Evolutionary conservation across 2,329 filamentous ascomycete species (phyloP), one percentile per base, ranked within the genome.

Genomic region (Aureobasidium sp.): DNA sequence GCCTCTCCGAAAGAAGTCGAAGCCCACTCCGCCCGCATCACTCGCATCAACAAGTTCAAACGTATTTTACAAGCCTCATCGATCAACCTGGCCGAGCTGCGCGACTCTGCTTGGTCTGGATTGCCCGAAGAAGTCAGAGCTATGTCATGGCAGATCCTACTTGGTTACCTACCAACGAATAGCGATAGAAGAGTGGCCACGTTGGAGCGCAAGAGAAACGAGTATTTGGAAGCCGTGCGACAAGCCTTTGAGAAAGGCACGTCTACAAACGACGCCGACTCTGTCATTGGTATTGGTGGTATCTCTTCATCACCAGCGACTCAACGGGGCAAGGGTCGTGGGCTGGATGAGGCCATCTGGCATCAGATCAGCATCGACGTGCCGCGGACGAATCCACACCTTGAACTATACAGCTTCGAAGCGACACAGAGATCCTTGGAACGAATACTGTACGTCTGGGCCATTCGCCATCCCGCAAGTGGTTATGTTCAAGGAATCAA

Each of bases 361-460:
- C 94, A 99, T 76, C 94, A 99, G 71, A 97, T 99, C 75, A 96
- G 91, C 74, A 99, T 99, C 69, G 94, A 99, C 70, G 90, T 97
- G 23, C 94, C 94, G 2, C 85, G 94, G 54, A 99, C 94, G 4
- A 97, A 96, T 70, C 94, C 94, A 11, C 94, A 97, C 74, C 87
- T 99, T 58, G 89, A 95, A 67, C 81, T 99, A 0, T 99, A 99
- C 75, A 84, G 90, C 65, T 97, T 96, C 70, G 93, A 97, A 74
- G 93, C 93, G 4, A 99, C 95, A 0, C 94, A 99, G 72, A 81
- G 92, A 59, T 96, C 91, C 0, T 77, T 99, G 15, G 95, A 99
- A 74, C 85, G 93, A 51, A 97, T 99, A 67, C 76, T 99, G 21
- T 99, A 99, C 71, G 84, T 99, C 1, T 99, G 94, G 94, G 94